Conservation (phyloP, 768 basidiomycete genomes). For the Multifurca ochricompacta region DNA sequence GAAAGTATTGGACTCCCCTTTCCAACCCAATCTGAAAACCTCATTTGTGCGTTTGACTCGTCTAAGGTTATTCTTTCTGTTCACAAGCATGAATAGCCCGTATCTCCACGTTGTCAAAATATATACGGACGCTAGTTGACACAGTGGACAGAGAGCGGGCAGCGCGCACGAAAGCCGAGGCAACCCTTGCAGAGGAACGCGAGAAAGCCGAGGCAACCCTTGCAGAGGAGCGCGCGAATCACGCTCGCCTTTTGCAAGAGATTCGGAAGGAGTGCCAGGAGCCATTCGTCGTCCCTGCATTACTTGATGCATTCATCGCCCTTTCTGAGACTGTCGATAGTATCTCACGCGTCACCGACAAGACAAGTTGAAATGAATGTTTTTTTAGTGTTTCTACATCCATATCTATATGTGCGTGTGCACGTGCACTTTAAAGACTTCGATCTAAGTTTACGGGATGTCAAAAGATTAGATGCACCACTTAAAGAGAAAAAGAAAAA, state of each 20-base stretch:
- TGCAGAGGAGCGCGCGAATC: conserved; percentile 8
- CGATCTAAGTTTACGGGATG: not conserved
- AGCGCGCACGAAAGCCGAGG: not conserved
- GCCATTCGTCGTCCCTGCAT: conserved; percentile 29
- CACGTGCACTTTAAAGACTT: not conserved
- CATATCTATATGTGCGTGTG: no score
- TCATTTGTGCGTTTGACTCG: conserved; percentile 1
- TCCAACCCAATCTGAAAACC: not conserved
- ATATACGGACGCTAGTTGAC: not conserved
- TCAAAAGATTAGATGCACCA: not conserved
- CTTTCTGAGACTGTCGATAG: conserved; percentile 24
- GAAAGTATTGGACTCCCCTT: not conserved
- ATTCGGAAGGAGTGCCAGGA: conserved; percentile 21
- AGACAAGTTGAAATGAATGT: not conserved
- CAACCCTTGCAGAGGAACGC: conserved; percentile 7
- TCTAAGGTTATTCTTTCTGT: not conserved
- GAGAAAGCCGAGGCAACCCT: conserved; percentile 9
- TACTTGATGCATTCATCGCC: conserved; percentile 28
- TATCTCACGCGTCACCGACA: not conserved
- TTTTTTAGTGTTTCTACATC: no score
- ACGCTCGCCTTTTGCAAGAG: conserved; percentile 12
- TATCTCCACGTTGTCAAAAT: not conserved
- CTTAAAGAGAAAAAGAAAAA: no score
- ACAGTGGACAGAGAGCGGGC: not conserved
- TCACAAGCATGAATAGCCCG: not conserved